Conservation (phyloP, 169 alveolate species). For the Cryptosporidium viatorum region DNA sequence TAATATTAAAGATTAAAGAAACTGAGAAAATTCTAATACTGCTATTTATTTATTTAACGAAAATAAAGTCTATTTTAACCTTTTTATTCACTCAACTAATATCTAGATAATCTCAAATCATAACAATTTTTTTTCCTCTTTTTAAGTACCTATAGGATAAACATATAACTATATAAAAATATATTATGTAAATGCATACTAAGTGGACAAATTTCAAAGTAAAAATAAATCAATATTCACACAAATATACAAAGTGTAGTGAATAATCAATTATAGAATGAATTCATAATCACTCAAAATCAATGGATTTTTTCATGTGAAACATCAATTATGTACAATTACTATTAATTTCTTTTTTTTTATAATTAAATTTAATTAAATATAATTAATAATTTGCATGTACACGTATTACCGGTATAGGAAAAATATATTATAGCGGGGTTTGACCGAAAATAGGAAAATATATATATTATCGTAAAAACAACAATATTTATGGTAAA, state of each 20-base stretch:
- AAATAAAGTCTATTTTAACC: not conserved
- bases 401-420: constrained; percentile 46
- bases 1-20: not conserved
- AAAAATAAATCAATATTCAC: no score
- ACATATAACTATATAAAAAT: constrained; percentile 10
- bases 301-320: no score
- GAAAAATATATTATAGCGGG: constrained; percentile 15
- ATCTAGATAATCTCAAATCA: not conserved
- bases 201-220: not conserved
- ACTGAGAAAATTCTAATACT: not conserved
- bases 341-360: not conserved
- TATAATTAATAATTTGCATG: constrained; percentile 27
- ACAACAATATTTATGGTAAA: constrained; percentile 27
- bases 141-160: not conserved
- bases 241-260: no score
- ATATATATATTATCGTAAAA: no score
- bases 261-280: no score
- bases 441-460: not conserved
- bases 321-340: not conserved
- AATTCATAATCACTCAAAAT: no score
- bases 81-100: not conserved
- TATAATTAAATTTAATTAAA: not conserved
- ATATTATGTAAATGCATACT: not conserved
- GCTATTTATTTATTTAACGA: not conserved
- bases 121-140: not conserved